phyloP scores from a whole-genome alignment of 2,329 filamentous ascomycete species.

The Ilyonectria destructans region DNA sequence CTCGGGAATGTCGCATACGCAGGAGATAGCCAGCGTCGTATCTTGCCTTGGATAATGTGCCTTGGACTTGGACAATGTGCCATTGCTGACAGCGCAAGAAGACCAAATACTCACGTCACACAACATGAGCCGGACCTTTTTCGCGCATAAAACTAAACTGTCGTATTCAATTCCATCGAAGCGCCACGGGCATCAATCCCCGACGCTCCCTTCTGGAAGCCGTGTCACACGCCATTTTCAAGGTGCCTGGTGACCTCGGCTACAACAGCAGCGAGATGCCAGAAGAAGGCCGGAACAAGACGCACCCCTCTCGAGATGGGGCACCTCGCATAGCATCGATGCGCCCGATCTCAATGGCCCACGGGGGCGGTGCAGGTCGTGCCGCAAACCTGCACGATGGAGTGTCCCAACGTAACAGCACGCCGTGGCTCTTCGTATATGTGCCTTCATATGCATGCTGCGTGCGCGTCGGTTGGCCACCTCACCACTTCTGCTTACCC shows the following conservation, averaged over 20 bases:
- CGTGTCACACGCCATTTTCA: background rate
- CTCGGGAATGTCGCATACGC: slow-evolving; percentile 1
- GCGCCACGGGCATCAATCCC: background rate
- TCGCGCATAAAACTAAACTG: background rate
- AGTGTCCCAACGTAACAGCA: background rate
- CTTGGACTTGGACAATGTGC: no score
- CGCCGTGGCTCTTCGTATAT: slow-evolving; percentile 17
- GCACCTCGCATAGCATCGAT: background rate
- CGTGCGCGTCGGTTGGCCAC: slow-evolving; percentile 1
- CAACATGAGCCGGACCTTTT: background rate
- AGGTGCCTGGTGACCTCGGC: background rate
- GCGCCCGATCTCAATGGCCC: slow-evolving; percentile 10
- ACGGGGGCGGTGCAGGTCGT: slow-evolving; percentile 24
- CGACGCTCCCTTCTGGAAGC: background rate
- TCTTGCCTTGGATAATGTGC: no score
- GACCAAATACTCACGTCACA: background rate
- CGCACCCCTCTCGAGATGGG: background rate
- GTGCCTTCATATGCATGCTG: background rate
- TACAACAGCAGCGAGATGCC: background rate
- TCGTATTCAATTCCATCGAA: background rate
- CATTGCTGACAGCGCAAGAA: background rate
- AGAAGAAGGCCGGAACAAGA: background rate
- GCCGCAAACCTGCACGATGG: slow-evolving; percentile 7
- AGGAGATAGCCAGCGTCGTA: background rate
- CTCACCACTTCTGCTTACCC: slow-evolving; percentile 18